Evolutionary conservation across 2,329 filamentous ascomycete species (phyloP), one percentile per base, ranked within the genome.

Genomic region (Penicillium sp.): DNA sequence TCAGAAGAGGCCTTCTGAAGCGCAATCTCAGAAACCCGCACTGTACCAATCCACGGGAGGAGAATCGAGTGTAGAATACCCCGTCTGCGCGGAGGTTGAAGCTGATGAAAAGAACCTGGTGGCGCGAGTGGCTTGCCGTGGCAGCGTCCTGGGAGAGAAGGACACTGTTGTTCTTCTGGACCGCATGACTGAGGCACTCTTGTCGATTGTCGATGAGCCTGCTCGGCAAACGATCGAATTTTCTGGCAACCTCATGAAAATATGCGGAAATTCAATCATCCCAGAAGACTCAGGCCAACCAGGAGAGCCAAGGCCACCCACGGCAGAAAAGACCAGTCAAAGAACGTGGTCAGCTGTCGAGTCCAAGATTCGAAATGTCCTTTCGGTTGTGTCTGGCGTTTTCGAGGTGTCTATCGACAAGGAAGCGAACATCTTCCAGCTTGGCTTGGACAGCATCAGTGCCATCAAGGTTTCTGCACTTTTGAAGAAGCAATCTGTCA

Each of bases 371-470:
- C 77, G 79, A 41, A 66, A 78, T 37, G 77, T 81, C 3, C 71
- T 87, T 10, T 77, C 82, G 9, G 64, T 76, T 33, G 80, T 93
- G 0, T 90, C 92, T 0, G 84, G 83, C 16, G 75, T 89, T 0
- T 78, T 87, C 0, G 74, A 80, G 18, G 70, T 79, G 0, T 79
- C 85, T 1, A 89, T 96, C 53, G 74, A 77, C 2, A 82, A 81
- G 56, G 78, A 81, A 0, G 84, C 87, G 52, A 91, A 84, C 0
- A 84, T 96, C 13, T 96, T 95, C 73, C 88, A 95, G 62, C 82
- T 97, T 1, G 93, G 93, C 0, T 84, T 97, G 1, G 93, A 97
- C 72, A 97, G 93, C 0, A 96, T 97, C 73, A 94, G 89, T 63
- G 89, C 92, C 1, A 95, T 97, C 77, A 96, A 95, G 69, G 87